phyloP scores from a whole-genome alignment of 192 early-diverging fungal genomes.

The Chytriomyces sp. region DNA sequence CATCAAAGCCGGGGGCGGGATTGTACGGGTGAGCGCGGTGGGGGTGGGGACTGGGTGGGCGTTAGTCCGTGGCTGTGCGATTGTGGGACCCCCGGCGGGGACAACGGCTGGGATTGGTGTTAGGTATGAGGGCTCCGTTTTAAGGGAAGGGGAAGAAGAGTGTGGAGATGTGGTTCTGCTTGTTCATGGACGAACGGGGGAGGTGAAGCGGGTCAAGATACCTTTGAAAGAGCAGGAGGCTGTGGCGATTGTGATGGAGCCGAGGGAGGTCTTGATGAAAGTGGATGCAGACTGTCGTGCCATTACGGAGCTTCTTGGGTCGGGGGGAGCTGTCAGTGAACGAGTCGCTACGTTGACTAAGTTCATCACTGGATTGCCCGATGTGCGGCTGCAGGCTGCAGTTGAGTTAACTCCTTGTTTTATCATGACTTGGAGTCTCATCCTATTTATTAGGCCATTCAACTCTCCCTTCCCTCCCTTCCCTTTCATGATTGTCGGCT shows the following conservation, averaged over 20 bases:
- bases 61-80: background rate
- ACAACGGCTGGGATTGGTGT: too few species aligned
- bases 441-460: background rate
- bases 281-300: background rate
- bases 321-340: too few species aligned
- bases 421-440: background rate
- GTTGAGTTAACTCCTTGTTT: background rate
- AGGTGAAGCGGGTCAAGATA: too few species aligned
- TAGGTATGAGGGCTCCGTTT: too few species aligned
- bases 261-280: background rate
- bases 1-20: background rate
- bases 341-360: too few species aligned
- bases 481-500: background rate
- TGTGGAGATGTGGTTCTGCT: too few species aligned
- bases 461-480: background rate
- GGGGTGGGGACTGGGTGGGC: background rate
- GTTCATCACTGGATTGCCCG: background rate
- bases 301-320: background rate
- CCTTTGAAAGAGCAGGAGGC: background rate
- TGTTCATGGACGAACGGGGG: too few species aligned
- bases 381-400: conserved; percentile 8
- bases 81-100: too few species aligned
- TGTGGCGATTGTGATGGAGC: background rate
- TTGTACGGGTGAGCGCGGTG: background rate
- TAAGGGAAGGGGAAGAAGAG: too few species aligned